Conservation (phyloP, 75 land plant species). For the Adiantum capillusveneris region DNA sequence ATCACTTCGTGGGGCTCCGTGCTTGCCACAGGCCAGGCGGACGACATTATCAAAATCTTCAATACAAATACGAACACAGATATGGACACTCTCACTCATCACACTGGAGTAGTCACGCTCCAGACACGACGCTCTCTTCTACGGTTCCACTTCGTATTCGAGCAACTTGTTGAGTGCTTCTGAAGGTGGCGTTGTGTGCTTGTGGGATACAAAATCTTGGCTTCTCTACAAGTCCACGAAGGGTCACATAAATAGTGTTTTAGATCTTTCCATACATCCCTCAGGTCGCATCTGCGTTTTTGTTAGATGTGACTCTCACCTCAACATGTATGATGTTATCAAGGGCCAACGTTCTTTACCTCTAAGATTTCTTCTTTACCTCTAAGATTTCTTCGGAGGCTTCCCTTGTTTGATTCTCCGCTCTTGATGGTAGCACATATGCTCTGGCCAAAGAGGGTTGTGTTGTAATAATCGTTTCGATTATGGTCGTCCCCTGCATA, state of each 20-base stretch:
- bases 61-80: constrained; percentile 50
- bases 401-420: constrained; percentile 45
- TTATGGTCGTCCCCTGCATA: constrained; percentile 46
- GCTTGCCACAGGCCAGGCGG: constrained; percentile 70
- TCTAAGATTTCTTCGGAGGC: constrained; percentile 54
- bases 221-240: constrained; percentile 50
- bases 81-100: constrained; percentile 51
- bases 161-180: constrained; percentile 63
- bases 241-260: constrained; percentile 47
- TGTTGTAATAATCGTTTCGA: constrained; percentile 59
- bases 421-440: constrained; percentile 43
- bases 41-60: constrained; percentile 80
- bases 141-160: constrained; percentile 39
- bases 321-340: constrained; percentile 70
- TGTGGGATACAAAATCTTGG: constrained; percentile 78
- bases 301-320: constrained; percentile 47
- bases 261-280: constrained; percentile 62
- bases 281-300: constrained; percentile 65
- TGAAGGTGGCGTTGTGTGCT: constrained; percentile 63
- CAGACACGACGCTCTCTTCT: constrained; percentile 68
- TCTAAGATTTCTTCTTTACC: too few relatives aligned
- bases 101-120: constrained; percentile 39
- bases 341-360: constrained; percentile 66
- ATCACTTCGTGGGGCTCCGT: constrained; percentile 53
- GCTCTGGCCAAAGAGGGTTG: constrained; percentile 50